Evolutionary conservation across 2,329 filamentous ascomycete genomes (phyloP), one percentile per base, ranked within the genome.

Genomic region (Aureobasidium sp.): DNA sequence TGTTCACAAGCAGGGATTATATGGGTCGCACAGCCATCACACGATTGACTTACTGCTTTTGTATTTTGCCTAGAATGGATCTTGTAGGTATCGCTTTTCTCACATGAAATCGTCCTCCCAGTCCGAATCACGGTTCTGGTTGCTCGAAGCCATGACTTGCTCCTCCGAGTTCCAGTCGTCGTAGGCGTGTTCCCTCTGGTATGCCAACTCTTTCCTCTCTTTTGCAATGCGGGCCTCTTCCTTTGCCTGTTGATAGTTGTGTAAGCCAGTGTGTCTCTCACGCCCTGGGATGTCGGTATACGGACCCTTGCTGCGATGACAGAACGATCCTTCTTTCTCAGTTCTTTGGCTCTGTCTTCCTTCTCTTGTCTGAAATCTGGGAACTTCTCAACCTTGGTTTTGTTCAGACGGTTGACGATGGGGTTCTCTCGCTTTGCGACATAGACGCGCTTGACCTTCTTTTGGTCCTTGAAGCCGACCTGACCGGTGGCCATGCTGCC

Each of bases 401-500:
- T 99, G 80, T 97, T 97, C 67, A 99, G 84, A n/a, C 94, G 86
- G 78, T 99, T 99, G 78, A 99, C 85, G 70, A 97, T 91, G 55
- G 87, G 79, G 74, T 99, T 99, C 73, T 95, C 90, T 58, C 93
- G 85, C 71, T 87, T 82, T 12, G 85, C 75, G 17, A 99, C 89
- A 62, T 95, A 85, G 63, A 96, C 79, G 68, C 87, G 87, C 77
- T 89, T 92, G 66, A 97, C 91, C 77, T 87, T 87, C 70, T 90
- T 91, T 44, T 82, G 83, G 75, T 97, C 90, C 72, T 96, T 92
- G 80, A 97, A 99, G 66, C 89, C 88, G 59, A 99, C 94, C 73
- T 99, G 94, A 26, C 94, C 94, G 3, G 88, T 87, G 20, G 90
- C 92, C 94, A 99, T 99, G 74, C 88, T 90, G 34, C 92, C 93